phyloP scores from a whole-genome alignment of 2,329 filamentous ascomycete species.

The Fusarium irregulare region DNA sequence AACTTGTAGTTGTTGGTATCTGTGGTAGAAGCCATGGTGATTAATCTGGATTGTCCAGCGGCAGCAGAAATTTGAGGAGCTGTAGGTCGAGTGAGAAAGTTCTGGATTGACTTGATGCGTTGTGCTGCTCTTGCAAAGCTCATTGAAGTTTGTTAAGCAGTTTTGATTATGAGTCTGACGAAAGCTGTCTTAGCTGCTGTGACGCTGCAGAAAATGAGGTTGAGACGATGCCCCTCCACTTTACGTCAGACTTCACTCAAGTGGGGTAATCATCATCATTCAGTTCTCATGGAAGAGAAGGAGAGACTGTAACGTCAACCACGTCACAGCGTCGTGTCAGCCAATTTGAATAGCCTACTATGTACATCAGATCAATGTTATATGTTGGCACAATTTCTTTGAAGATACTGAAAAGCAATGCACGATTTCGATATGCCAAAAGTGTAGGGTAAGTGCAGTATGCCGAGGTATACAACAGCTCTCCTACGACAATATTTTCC shows the following conservation, averaged over 20 bases:
- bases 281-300: neutral
- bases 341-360: neutral
- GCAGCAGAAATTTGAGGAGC: conserved; percentile 4
- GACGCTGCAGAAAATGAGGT: conserved; percentile 12
- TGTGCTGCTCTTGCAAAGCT: conserved; percentile 42
- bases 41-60: conserved; percentile 57
- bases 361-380: too few species aligned
- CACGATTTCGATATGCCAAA: neutral
- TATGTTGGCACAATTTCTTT: neutral
- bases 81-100: conserved; percentile 25
- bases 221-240: conserved; percentile 24
- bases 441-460: conserved; percentile 1
- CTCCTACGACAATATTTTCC: neutral
- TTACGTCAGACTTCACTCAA: too few species aligned
- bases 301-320: neutral
- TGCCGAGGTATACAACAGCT: neutral
- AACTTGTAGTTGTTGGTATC: conserved; percentile 82
- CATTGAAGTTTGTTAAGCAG: conserved; percentile 32
- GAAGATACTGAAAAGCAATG: neutral
- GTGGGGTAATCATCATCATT: neutral
- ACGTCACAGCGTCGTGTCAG: neutral
- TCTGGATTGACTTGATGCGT: conserved; percentile 43
- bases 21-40: conserved; percentile 79
- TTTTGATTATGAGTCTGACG: conserved; percentile 7
- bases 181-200: neutral